phyloP scores from a whole-genome alignment of 2,329 filamentous ascomycete species.

The Tolypocladium pustulatum region DNA sequence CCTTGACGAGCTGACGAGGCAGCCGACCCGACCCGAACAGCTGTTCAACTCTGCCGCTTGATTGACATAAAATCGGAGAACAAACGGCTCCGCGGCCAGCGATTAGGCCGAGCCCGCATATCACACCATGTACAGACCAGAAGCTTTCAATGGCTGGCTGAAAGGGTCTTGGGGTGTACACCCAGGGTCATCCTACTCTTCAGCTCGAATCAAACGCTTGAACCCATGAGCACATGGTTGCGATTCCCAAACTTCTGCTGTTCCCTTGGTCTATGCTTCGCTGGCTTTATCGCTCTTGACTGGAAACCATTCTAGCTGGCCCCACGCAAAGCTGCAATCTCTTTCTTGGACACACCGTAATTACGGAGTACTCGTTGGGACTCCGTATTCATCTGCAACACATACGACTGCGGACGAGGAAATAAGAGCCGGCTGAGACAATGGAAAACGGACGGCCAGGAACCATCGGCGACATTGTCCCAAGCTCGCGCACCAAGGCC shows the following conservation, averaged over 20 bases:
- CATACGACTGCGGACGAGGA: not conserved
- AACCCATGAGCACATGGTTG: too few relatives aligned
- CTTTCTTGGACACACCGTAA: not conserved
- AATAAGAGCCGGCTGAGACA: not conserved
- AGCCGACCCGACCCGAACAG: not conserved
- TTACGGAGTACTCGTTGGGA: too few relatives aligned
- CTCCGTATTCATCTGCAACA: not conserved
- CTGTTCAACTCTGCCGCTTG: not conserved
- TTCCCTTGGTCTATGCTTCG: not conserved
- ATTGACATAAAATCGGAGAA: not conserved
- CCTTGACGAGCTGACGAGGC: too few relatives aligned
- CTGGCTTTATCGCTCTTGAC: not conserved
- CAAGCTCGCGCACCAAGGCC: not conserved
- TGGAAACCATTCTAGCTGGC: not conserved
- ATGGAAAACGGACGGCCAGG: not conserved
- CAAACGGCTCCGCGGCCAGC: not conserved
- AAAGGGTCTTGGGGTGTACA: too few relatives aligned
- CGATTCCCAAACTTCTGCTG: not conserved
- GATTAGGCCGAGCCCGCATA: not conserved
- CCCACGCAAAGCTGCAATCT: not conserved
- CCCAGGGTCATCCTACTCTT: not conserved
- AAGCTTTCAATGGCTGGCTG: not conserved
- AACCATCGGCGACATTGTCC: not conserved
- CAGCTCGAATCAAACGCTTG: not conserved
- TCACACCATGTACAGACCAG: not conserved